Base-by-base conservation (phyloP, 768 basidiomycete species). In the Cubamyces sp. region DNA sequence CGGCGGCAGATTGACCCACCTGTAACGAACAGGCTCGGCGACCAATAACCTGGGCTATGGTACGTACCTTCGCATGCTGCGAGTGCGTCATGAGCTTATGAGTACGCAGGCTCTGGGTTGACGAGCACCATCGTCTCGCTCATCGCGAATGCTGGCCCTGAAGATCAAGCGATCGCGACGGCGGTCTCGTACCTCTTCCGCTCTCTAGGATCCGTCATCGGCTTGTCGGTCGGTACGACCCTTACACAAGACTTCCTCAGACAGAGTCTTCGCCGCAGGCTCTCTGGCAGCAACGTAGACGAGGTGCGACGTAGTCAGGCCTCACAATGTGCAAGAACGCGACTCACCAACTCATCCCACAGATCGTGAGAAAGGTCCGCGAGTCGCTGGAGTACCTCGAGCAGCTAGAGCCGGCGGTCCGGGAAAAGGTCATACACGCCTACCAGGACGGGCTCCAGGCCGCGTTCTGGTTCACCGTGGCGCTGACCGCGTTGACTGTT, bases 151-250 rank as follows among this genome's bases (percentile, higher is more conserved):
- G 85, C 85, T 1, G 84, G 86, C 0, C 78, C 78, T 21, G 78
- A 74, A 37, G 84, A 87, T 66, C 86, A 87, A 68, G 87, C 86
- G 8, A 82, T 87, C 41, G 85, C 86, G 1, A 88, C 85, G 11
- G 86, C 86, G 40, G 86, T 84, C 0, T 86, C 84, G 0, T 87
- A 87, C 69, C 84, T 88, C 39, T 87, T 87, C 76, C 83, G 86
- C 39, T 86, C 86, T 2, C 69, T 87, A 14, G 86, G 86, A 2
- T 80, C 79, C 1, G 84, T 87, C 8, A 72, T 87, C 23, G 84
- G 85, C 1, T 67, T 87, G 0, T 85, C 86, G 0, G 70, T 84
- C 0, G 82, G 82, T 4, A 86, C 84, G 54, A 82, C 85, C 0
- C 67, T 87, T n/a, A 73, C 84, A 0, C 86, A 87, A 69, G 73